Percentiles rank a stretch among this genome's conserved stretches.
Conservation (phyloP, 371 early-diverging fungal species). For the Zychaea mexicana region DNA sequence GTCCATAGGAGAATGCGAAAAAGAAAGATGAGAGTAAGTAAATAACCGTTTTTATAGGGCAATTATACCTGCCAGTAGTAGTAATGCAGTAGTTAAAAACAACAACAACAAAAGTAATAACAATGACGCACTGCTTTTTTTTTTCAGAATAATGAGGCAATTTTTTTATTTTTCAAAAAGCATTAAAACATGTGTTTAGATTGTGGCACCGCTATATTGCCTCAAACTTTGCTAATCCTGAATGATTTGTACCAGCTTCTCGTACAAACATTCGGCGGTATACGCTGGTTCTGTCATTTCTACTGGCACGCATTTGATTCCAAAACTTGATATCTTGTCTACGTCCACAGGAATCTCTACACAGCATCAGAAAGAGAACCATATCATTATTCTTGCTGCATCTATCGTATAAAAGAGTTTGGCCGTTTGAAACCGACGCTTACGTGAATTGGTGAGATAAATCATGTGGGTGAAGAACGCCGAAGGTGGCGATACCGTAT, state of each 20-base stretch:
- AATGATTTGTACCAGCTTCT: neutral
- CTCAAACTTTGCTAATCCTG: neutral
- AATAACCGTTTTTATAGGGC: too few species aligned
- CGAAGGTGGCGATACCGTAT: constrained; percentile 38
- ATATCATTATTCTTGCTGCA: too few species aligned
- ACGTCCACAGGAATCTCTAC: neutral
- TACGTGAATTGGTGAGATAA: constrained; percentile 33
- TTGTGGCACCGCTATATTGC: neutral
- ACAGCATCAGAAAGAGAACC: too few species aligned
- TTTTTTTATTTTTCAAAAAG: neutral
- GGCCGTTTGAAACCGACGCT: too few species aligned
- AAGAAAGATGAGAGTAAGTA: neutral
- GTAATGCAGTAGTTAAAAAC: too few species aligned
- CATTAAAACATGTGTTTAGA: neutral
- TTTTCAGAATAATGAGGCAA: neutral
- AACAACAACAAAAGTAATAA: too few species aligned
- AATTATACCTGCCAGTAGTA: too few species aligned
- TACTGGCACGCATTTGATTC: neutral
- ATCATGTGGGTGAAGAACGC: constrained; percentile 66
- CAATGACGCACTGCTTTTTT: too few species aligned
- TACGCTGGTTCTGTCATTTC: neutral
- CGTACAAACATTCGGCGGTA: neutral
- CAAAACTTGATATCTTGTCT: neutral
- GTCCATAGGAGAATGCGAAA: neutral
- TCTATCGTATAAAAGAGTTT: constrained; percentile 10